phyloP scores from a whole-genome alignment of 129 eudicot genomes.

The Apium graveolens region DNA sequence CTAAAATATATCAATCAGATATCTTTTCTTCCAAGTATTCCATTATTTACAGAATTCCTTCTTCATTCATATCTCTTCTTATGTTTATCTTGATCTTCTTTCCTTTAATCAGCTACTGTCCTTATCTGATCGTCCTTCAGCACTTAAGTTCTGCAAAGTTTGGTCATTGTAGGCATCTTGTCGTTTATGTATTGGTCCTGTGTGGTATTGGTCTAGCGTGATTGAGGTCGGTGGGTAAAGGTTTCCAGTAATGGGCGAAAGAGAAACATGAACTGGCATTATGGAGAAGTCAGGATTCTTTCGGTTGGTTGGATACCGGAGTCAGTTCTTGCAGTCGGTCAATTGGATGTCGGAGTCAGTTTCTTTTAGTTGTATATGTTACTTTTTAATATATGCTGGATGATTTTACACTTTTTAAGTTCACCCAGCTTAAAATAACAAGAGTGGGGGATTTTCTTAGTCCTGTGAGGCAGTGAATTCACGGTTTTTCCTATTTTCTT shows the following conservation, averaged over 20 bases:
- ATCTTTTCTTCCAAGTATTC: too few relatives aligned
- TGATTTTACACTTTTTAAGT: neutral
- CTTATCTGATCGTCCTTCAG: too few relatives aligned
- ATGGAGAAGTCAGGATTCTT: neutral
- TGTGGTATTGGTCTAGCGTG: slow-evolving; percentile 4
- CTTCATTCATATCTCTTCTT: too few relatives aligned
- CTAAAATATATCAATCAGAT: too few relatives aligned
- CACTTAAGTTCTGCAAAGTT: neutral
- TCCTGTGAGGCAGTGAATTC: neutral
- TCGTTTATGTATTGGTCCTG: neutral
- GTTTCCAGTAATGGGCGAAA: neutral
- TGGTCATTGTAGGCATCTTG: neutral
- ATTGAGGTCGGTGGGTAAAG: neutral
- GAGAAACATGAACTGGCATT: neutral
- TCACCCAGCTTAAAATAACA: slow-evolving; percentile 2
- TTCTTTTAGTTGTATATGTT: slow-evolving; percentile 5
- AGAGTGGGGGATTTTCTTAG: slow-evolving; percentile 7
- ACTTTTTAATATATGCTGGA: neutral
- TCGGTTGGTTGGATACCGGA: neutral
- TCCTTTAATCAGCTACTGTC: too few relatives aligned
- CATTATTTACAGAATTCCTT: too few relatives aligned
- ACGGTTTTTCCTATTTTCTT: neutral
- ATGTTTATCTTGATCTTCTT: too few relatives aligned
- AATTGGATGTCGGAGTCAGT: neutral
- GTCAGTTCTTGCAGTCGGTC: neutral